Percentiles rank a stretch among this genome's conserved stretches.
These are phyloP conservation scores for Seminavis robusta DNA, from an alignment of 108 stramenopile genomes.

Conservation along the genomic window DNA sequence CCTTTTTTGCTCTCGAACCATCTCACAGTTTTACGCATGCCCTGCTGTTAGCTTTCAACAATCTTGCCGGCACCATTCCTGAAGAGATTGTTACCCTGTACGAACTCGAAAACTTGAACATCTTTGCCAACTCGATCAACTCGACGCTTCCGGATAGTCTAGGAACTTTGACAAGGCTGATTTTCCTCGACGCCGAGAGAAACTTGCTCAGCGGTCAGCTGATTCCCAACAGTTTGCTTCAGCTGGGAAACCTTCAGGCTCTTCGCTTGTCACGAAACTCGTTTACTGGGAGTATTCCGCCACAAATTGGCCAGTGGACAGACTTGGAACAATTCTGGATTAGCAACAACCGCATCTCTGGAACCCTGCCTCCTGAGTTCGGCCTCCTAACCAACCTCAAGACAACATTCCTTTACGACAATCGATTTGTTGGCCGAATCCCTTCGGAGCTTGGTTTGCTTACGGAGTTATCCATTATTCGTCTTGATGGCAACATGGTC, in stretches of 20 bases:
- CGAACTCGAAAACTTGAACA: too few relatives aligned
- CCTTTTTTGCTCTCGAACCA: conserved; percentile 27
- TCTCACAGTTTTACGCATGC: conserved; percentile 35
- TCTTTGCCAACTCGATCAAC: not conserved
- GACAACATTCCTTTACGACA: too few relatives aligned
- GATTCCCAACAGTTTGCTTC: too few relatives aligned
- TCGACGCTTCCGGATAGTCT: not conserved
- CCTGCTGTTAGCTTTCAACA: conserved; percentile 28
- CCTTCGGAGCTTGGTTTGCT: conserved; percentile 20
- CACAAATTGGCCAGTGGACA: conserved; percentile 9
- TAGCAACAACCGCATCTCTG: too few relatives aligned
- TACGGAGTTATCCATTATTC: conserved; percentile 7
- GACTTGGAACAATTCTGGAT: too few relatives aligned
- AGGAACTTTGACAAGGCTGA: too few relatives aligned
- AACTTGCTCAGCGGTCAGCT: too few relatives aligned
- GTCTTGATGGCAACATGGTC: conserved; percentile 24
- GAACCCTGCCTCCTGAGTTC: too few relatives aligned
- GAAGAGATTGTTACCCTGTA: too few relatives aligned
- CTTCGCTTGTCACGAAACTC: conserved; percentile 26
- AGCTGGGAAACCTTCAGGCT: too few relatives aligned
- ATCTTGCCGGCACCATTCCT: conserved; percentile 28
- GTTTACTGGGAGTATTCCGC: conserved; percentile 31
- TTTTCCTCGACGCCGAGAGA: too few relatives aligned
- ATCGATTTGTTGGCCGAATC: conserved; percentile 27
- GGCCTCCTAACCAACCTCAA: too few relatives aligned